Percentiles rank a stretch among this genome's conserved stretches.
Conservation (phyloP, 768 basidiomycete species). For the Mycena indigotica region DNA sequence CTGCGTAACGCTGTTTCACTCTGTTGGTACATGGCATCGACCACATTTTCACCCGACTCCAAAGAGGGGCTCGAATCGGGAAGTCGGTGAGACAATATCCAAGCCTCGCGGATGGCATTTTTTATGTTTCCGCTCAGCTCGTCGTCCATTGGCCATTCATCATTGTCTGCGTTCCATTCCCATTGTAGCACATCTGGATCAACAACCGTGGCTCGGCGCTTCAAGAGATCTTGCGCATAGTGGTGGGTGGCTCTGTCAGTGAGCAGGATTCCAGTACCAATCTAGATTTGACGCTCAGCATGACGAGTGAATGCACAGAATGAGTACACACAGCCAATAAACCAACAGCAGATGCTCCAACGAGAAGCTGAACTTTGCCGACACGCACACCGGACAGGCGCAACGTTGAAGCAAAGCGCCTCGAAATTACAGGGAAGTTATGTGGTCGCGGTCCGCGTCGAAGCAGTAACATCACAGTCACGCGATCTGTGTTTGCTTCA, state of each 20-base stretch:
- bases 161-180: conserved; percentile 69
- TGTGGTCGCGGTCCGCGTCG: no score
- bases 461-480: no score
- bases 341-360: neutral
- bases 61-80: conserved; percentile 35
- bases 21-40: conserved; percentile 57
- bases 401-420: no score
- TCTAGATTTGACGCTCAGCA: neutral
- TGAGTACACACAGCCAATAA: neutral
- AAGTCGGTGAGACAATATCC: conserved; percentile 70
- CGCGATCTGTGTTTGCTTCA: no score
- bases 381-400: neutral
- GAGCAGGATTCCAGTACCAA: neutral
- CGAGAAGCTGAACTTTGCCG: neutral
- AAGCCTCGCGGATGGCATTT: conserved; percentile 67
- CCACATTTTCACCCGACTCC: conserved; percentile 39
- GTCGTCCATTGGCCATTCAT: conserved; percentile 60
- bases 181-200: conserved; percentile 59
- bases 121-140: conserved; percentile 58
- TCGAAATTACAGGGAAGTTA: no score
- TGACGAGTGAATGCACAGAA: neutral
- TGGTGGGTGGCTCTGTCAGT: conserved; percentile 13
- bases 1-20: conserved; percentile 54
- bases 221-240: conserved; percentile 50
- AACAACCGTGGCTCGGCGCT: conserved; percentile 22